A percentile compares a stretch with the other conserved stretches of the same genome.
These are phyloP conservation scores for Ustilago vetiveriae DNA, from an alignment of 1,284 basidiomycete species.

Conservation along the genomic window DNA sequence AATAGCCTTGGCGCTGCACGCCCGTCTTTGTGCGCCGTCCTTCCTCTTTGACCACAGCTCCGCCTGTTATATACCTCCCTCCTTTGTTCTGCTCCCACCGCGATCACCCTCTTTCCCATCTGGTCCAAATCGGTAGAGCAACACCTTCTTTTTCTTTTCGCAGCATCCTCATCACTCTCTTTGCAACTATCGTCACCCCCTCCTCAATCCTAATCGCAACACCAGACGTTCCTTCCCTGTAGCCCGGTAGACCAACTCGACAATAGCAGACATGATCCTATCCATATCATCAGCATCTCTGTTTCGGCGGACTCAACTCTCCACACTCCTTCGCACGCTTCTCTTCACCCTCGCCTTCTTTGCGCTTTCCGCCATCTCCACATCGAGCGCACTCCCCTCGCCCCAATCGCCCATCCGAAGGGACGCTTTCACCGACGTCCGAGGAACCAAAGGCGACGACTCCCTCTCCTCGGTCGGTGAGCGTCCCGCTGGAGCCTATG, in stretches of 20 bases:
- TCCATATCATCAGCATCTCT: background rate
- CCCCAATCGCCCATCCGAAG: background rate
- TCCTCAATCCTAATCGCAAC: too few species aligned
- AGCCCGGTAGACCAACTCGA: background rate
- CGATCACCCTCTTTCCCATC: too few species aligned
- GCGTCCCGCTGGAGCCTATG: slow-evolving; percentile 23
- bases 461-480: slow-evolving; percentile 8
- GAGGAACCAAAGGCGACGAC: slow-evolving; percentile 20
- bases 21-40: too few species aligned
- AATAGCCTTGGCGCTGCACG: too few species aligned
- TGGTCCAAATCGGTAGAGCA: too few species aligned
- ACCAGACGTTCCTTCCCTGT: background rate
- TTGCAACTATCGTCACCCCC: too few species aligned
- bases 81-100: too few species aligned
- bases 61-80: too few species aligned
- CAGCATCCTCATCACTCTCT: too few species aligned
- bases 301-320: background rate
- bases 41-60: too few species aligned
- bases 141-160: too few species aligned
- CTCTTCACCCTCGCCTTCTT: slow-evolving; percentile 6
- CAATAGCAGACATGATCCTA: background rate
- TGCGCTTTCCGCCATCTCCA: background rate
- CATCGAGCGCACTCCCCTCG: background rate
- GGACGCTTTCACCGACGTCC: slow-evolving; percentile 36
- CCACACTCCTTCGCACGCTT: background rate